Conservation (phyloP, 108 stramenopile genomes). For the Cylindrotheca closterium region DNA sequence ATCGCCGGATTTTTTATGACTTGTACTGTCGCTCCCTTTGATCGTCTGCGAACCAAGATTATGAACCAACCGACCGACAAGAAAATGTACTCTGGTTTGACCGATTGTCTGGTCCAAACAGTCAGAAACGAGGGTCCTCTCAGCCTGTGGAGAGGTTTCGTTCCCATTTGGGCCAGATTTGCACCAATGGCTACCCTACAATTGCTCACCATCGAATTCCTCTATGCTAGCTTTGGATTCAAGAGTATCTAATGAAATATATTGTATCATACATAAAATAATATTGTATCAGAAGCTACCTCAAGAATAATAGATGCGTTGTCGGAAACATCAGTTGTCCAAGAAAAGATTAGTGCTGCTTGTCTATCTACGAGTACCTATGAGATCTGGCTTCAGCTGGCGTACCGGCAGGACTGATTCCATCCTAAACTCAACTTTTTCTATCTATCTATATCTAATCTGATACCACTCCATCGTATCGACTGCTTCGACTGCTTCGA, state of each 20-base stretch:
- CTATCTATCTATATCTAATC: no score
- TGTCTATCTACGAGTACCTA: no score
- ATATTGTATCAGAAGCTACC: no score
- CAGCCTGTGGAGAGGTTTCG: conserved; percentile 55
- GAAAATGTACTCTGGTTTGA: conserved; percentile 48
- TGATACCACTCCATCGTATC: no score
- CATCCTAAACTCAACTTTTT: no score
- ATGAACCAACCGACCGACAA: conserved; percentile 62
- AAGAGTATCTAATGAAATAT: conserved; percentile 38
- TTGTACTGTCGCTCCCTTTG: conserved; percentile 69
- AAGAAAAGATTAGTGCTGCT: no score
- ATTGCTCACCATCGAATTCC: conserved; percentile 52
- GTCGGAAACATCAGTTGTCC: no score
- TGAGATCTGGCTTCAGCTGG: no score
- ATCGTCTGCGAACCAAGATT: conserved; percentile 47
- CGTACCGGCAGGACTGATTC: no score
- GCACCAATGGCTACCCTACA: conserved; percentile 68
- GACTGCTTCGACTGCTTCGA: no score
- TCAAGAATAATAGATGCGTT: no score
- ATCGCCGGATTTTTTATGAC: conserved; percentile 72
- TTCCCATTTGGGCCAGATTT: conserved; percentile 71
- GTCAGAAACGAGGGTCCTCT: conserved; percentile 39
- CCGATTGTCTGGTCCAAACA: conserved; percentile 58
- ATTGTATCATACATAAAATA: no score
- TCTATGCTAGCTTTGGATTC: conserved; percentile 44